Conservation (phyloP, 2,329 filamentous ascomycete species). For the Aspergillus latus region DNA sequence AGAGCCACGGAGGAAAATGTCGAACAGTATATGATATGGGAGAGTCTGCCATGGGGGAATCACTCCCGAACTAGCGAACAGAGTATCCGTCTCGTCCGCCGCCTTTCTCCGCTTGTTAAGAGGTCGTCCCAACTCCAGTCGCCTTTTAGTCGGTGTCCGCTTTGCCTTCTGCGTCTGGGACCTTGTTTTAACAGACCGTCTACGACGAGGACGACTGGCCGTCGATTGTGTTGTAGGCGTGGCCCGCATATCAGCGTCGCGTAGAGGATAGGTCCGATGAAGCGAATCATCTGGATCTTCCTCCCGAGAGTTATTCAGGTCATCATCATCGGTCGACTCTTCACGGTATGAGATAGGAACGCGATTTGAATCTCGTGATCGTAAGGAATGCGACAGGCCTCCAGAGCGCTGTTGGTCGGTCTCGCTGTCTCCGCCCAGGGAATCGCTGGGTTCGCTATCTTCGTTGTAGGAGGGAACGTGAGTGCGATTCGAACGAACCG, state of each 20-base stretch:
- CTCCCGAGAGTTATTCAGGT: conserved; percentile 18
- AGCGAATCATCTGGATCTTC: conserved; percentile 16
- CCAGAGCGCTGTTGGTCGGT: conserved; percentile 17
- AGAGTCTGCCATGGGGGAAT: conserved; percentile 61
- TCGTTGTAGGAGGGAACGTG: conserved; percentile 41
- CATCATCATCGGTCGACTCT: conserved; percentile 35
- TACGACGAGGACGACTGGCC: conserved; percentile 17
- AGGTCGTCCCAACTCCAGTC: conserved; percentile 23
- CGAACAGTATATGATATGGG: conserved; percentile 67
- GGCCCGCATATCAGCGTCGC: conserved; percentile 11
- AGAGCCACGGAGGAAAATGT: conserved; percentile 69
- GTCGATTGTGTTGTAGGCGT: conserved; percentile 10
- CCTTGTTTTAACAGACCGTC: conserved; percentile 20
- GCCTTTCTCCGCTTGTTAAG: conserved; percentile 30
- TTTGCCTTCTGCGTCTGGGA: conserved; percentile 25
- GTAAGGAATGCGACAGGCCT: conserved; percentile 29
- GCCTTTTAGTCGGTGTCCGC: conserved; percentile 15
- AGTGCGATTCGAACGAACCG: conserved; percentile 37
- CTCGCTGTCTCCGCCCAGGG: conserved; percentile 17
- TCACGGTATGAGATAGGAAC: conserved; percentile 35
- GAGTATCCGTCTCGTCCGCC: conserved; percentile 18
- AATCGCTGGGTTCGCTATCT: conserved; percentile 35
- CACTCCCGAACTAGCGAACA: conserved; percentile 29
- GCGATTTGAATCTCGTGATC: conserved; percentile 31
- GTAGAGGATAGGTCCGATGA: conserved; percentile 9